Evolutionary conservation across 495 filamentous ascomycete genomes (phyloP).

Genomic region (Hypoxylon fuscum): DNA sequence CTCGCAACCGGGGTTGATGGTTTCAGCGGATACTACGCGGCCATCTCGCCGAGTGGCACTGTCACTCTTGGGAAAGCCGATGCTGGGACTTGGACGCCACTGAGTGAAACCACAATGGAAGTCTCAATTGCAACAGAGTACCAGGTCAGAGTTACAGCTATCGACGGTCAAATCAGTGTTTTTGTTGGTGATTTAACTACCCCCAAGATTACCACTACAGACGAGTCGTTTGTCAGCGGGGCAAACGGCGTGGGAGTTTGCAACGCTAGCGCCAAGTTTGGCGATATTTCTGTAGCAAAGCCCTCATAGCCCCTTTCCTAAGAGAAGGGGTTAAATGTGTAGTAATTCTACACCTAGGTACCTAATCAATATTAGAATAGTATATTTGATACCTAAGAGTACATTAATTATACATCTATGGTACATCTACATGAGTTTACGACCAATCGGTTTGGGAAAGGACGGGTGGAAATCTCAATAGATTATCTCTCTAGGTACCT

Average conservation of each 20-base stretch:
- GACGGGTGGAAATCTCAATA: too few relatives aligned
- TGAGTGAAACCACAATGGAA: constrained; percentile 5
- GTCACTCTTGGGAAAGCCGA: constrained; percentile 28
- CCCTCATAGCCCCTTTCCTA: constrained; percentile 4
- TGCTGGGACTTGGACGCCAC: constrained; percentile 9
- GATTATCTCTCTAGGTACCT: too few relatives aligned
- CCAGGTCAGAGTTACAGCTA: constrained; percentile 31
- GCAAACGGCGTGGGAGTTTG: constrained; percentile 37
- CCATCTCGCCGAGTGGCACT: constrained; percentile 22
- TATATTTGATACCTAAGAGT: too few relatives aligned
- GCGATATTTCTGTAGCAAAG: constrained; percentile 38
- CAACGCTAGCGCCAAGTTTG: constrained; percentile 23
- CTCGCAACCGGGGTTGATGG: neutral
- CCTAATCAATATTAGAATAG: too few relatives aligned
- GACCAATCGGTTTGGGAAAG: too few relatives aligned
- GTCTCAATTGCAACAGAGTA: constrained; percentile 19
- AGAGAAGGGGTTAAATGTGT: neutral
- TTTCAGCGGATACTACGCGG: constrained; percentile 33
- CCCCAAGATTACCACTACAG: constrained; percentile 23
- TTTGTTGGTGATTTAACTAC: constrained; percentile 33
- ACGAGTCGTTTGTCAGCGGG: constrained; percentile 31
- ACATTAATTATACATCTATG: too few relatives aligned
- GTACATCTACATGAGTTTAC: too few relatives aligned
- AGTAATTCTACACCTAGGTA: too few relatives aligned
- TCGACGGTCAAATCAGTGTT: constrained; percentile 34